A percentile compares a stretch with the other conserved stretches of the same genome.
Conservation (phyloP, 1,284 basidiomycete species). For the Naganishia sp. region DNA sequence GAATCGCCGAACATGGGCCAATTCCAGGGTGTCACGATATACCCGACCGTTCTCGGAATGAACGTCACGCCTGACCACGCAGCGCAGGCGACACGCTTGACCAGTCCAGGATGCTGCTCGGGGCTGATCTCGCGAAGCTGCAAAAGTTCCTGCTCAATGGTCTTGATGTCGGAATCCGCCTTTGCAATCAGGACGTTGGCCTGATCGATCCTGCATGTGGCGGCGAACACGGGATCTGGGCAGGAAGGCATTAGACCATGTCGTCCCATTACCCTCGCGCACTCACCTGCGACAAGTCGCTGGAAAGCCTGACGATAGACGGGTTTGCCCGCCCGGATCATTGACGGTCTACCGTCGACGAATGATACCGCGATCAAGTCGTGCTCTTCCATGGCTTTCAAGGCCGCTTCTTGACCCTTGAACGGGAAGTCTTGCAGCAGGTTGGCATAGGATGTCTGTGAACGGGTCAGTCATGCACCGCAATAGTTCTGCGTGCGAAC, state of each 20-base stretch:
- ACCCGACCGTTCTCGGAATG: neutral
- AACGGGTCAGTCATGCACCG: neutral
- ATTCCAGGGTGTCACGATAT: conserved; percentile 4
- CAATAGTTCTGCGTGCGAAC: conserved; percentile 19
- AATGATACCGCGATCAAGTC: conserved; percentile 82
- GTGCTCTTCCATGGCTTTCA: conserved; percentile 84
- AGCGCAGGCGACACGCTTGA: neutral
- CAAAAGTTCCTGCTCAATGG: conserved; percentile 74
- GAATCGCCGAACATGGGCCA: conserved; percentile 1
- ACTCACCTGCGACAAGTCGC: conserved; percentile 70
- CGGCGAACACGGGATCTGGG: conserved; percentile 76
- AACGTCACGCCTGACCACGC: neutral
- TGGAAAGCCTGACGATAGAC: conserved; percentile 84
- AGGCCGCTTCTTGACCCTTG: conserved; percentile 80
- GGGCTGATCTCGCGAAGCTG: conserved; percentile 63
- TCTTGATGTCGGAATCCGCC: conserved; percentile 66
- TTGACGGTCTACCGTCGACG: conserved; percentile 76
- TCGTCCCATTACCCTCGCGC: neutral
- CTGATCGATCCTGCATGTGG: conserved; percentile 76
- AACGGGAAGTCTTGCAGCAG: conserved; percentile 82
- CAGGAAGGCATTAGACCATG: neutral
- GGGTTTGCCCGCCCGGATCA: conserved; percentile 85
- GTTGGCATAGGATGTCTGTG: conserved; percentile 76
- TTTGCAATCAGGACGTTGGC: conserved; percentile 72
- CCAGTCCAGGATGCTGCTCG: conserved; percentile 25